Evolutionary conservation across 441 rosid species (phyloP).

Genomic region (Populus hybrid): DNA sequence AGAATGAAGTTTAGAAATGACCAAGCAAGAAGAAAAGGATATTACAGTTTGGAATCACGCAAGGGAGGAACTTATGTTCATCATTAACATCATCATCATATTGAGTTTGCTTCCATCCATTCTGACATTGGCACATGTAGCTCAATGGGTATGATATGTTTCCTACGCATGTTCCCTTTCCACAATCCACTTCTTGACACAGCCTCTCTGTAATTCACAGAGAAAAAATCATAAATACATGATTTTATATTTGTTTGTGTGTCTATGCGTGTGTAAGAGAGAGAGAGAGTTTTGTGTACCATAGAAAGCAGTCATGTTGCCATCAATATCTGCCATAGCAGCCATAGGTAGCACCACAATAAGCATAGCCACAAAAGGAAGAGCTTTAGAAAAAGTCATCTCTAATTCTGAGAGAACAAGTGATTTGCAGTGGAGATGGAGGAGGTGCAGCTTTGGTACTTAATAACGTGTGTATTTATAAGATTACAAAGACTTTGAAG

Average conservation of each 20-base stretch:
- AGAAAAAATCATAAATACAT: not conserved
- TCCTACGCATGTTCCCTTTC: constrained; percentile 46
- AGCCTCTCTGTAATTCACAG: constrained; percentile 27
- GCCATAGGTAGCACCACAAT: constrained; percentile 30
- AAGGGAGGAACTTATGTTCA: constrained; percentile 41
- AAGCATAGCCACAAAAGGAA: constrained; percentile 27
- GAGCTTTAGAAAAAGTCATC: constrained; percentile 28
- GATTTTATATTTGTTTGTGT: not conserved
- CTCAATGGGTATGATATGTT: constrained; percentile 23
- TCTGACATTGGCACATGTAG: constrained; percentile 47
- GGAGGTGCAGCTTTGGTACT: not conserved
- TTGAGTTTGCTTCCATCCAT: constrained; percentile 50
- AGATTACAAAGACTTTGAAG: not conserved
- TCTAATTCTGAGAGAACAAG: not conserved
- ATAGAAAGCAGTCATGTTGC: constrained; percentile 22
- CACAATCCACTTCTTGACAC: constrained; percentile 51
- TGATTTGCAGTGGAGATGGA: not conserved
- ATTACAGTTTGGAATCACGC: constrained; percentile 56
- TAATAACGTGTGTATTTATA: not conserved
- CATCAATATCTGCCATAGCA: constrained; percentile 24
- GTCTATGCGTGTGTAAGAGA: too few relatives aligned
- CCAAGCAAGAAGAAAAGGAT: not conserved
- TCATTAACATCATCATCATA: constrained; percentile 14
- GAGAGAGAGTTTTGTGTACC: constrained; percentile 19
- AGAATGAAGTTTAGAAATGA: not conserved